Evolutionary conservation across 805 yeast genomes (phyloP).

Genomic region (Sugiyamaella lignohabitans): DNA sequence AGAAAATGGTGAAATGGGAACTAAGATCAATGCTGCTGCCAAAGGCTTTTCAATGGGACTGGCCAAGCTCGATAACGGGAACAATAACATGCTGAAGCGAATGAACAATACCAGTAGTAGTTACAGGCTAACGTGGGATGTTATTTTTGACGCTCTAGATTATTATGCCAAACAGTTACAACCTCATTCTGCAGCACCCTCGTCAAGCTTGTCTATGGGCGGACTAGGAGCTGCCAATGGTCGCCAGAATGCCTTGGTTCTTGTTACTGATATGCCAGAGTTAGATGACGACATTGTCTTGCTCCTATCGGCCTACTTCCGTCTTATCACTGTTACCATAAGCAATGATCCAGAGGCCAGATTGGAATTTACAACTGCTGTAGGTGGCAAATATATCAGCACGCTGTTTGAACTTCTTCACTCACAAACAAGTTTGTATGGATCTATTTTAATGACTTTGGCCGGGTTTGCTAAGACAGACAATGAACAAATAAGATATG

Average conservation of each 20-base stretch:
- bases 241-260: neutral
- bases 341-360: conserved; percentile 35
- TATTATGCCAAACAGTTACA: conserved; percentile 42
- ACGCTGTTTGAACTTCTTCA: conserved; percentile 41
- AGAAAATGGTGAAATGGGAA: neutral
- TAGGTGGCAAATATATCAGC: conserved; percentile 26
- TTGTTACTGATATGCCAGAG: conserved; percentile 3
- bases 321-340: conserved; percentile 53
- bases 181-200: neutral
- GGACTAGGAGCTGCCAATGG: neutral
- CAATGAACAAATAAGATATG: conserved; percentile 35
- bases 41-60: no score
- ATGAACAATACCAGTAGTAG: conserved; percentile 8
- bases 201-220: neutral
- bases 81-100: no score
- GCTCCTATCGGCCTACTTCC: conserved; percentile 65
- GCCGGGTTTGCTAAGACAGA: conserved; percentile 49
- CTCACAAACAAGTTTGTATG: conserved; percentile 44
- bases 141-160: conserved; percentile 47
- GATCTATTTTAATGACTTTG: conserved; percentile 52
- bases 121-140: conserved; percentile 47
- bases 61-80: no score
- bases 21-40: neutral
- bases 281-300: conserved; percentile 65
- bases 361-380: conserved; percentile 19